phyloP scores from a whole-genome alignment of 768 basidiomycete genomes.

The Boletus subparvulus region DNA sequence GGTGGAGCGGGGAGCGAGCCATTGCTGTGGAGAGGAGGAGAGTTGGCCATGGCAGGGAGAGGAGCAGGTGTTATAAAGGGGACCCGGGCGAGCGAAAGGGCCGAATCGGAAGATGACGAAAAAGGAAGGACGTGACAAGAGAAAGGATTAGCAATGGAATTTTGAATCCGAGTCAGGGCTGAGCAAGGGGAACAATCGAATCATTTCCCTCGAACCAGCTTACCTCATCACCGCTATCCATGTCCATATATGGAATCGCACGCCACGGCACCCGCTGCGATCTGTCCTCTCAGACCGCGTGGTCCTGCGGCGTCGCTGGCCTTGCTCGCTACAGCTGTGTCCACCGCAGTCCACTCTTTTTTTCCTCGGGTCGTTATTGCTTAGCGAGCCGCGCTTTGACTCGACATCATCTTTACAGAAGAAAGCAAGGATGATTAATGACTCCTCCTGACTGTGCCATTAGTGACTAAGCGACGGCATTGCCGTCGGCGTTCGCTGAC shows the following conservation, averaged over 20 bases:
- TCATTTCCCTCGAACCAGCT: slow-evolving; percentile 7
- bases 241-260: background rate
- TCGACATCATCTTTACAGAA: background rate
- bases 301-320: too few relatives aligned
- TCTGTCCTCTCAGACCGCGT: background rate
- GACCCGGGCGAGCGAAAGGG: slow-evolving; percentile 28
- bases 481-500: slow-evolving; percentile 5
- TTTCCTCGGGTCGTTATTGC: background rate
- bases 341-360: background rate
- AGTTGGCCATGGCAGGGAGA: slow-evolving; percentile 8
- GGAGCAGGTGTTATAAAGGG: slow-evolving; percentile 33
- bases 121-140: slow-evolving; percentile 25
- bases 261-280: background rate
- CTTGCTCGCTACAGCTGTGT: background rate
- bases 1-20: slow-evolving; percentile 39
- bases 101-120: slow-evolving; percentile 36
- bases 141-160: slow-evolving; percentile 29
- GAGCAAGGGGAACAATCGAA: slow-evolving; percentile 6
- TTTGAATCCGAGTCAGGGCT: slow-evolving; percentile 24
- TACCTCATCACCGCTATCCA: background rate
- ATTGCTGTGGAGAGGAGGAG: slow-evolving; percentile 11
- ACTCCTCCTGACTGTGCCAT: background rate
- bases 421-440: background rate
- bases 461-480: slow-evolving; percentile 18
- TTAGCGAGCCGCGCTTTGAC: background rate